A percentile compares a stretch with the other conserved stretches of the same genome.
Evolutionary conservation across 225 moss, liverwort and hornwort genomes (phyloP).

Genomic region (Pleurozium schreberi): DNA sequence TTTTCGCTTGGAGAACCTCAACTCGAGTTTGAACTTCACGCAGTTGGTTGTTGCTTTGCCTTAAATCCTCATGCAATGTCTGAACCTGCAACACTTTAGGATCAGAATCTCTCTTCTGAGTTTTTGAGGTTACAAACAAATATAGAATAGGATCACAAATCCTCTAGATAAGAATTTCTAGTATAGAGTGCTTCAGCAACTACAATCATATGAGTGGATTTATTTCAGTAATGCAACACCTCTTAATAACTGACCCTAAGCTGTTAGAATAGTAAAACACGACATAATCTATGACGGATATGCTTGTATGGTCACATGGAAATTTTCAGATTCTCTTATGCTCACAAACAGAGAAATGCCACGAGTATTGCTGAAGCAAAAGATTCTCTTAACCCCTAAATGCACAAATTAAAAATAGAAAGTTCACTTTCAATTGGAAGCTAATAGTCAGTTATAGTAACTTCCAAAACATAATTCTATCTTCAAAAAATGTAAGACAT

Average conservation of each 20-base stretch:
- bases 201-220: neutral
- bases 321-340: neutral
- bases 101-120: neutral
- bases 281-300: neutral
- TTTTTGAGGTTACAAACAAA: neutral
- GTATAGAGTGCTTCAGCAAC: neutral
- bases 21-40: slow-evolving; percentile 47
- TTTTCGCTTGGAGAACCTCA: slow-evolving; percentile 49
- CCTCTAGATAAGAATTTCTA: neutral
- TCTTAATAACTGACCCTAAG: neutral
- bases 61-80: slow-evolving; percentile 43
- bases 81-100: slow-evolving; percentile 29
- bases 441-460: neutral
- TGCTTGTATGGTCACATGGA: neutral
- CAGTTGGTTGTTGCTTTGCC: slow-evolving; percentile 56
- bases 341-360: neutral
- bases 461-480: neutral
- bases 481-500: too few relatives aligned
- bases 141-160: neutral
- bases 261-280: neutral
- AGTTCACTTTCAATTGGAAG: neutral
- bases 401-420: neutral
- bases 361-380: neutral
- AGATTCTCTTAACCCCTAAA: neutral
- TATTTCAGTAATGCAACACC: neutral